Evolutionary conservation across 257 asterid genomes (phyloP).

Genomic region (Solanum corneliomulleri): DNA sequence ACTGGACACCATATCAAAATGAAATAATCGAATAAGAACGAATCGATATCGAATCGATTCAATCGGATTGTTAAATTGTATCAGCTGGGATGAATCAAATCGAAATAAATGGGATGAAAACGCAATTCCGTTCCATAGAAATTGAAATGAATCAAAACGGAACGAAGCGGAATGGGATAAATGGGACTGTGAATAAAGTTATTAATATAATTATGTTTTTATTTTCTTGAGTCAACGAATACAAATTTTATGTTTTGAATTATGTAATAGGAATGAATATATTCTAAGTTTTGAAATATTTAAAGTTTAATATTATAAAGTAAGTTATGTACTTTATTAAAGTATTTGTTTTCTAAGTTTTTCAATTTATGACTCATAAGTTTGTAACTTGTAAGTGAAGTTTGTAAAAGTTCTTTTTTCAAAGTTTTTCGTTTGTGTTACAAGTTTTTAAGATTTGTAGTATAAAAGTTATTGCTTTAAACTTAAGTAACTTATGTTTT

Average conservation of each 20-base stretch:
- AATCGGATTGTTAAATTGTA: not conserved
- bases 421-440: not conserved
- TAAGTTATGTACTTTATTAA: not conserved
- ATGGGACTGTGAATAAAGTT: not conserved
- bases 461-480: too few relatives aligned
- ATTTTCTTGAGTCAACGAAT: not conserved
- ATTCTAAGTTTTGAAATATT: not conserved
- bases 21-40: too few relatives aligned
- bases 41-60: not conserved
- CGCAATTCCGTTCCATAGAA: rapidly evolving
- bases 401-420: not conserved
- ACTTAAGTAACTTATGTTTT: not conserved
- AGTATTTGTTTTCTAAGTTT: not conserved
- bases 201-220: not conserved
- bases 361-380: not conserved
- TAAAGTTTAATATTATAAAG: not conserved
- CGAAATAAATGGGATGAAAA: not conserved
- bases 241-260: not conserved
- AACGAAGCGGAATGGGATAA: not conserved
- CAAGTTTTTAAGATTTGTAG: not conserved
- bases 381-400: not conserved
- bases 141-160: not conserved
- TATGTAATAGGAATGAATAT: not conserved
- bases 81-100: not conserved
- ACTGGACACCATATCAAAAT: too few relatives aligned